These are phyloP conservation scores for Marchantia paleacea DNA, from an alignment of 225 moss, liverwort and hornwort species.

Conservation along the genomic window DNA sequence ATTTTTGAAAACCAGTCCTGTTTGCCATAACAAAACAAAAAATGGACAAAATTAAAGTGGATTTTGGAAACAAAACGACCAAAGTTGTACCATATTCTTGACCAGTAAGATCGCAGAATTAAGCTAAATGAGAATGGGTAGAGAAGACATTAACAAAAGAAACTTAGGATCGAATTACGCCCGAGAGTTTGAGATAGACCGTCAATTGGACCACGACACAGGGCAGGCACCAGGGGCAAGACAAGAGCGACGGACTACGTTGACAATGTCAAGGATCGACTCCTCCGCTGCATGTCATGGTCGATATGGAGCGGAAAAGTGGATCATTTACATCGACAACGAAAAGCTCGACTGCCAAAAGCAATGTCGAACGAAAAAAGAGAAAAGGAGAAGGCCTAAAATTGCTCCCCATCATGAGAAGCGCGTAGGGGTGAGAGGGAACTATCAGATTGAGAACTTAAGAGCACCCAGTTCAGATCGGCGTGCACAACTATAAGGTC, in stretches of 20 bases:
- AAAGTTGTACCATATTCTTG: not conserved
- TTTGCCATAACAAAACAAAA: not conserved
- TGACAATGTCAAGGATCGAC: not conserved
- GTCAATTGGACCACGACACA: too few species aligned
- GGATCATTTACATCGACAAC: not conserved
- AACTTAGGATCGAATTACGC: not conserved
- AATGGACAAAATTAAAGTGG: not conserved
- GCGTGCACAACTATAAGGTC: not conserved
- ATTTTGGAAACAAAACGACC: not conserved
- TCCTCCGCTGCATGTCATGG: not conserved
- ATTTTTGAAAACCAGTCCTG: conserved; percentile 89
- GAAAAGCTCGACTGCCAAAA: not conserved
- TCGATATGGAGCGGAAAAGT: too few species aligned
- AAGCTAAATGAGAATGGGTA: not conserved
- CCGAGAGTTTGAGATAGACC: not conserved
- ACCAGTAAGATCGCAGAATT: not conserved
- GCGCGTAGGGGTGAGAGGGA: not conserved
- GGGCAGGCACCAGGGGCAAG: not conserved
- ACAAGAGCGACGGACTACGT: not conserved
- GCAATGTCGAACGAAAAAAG: not conserved
- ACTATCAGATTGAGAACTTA: not conserved
- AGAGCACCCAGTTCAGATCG: not conserved
- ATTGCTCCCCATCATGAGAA: not conserved
- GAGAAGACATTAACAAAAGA: too few species aligned
- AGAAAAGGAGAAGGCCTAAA: not conserved